Base-by-base conservation (phyloP, 2,329 filamentous ascomycete genomes). In the Ceratocystis destructans region DNA sequence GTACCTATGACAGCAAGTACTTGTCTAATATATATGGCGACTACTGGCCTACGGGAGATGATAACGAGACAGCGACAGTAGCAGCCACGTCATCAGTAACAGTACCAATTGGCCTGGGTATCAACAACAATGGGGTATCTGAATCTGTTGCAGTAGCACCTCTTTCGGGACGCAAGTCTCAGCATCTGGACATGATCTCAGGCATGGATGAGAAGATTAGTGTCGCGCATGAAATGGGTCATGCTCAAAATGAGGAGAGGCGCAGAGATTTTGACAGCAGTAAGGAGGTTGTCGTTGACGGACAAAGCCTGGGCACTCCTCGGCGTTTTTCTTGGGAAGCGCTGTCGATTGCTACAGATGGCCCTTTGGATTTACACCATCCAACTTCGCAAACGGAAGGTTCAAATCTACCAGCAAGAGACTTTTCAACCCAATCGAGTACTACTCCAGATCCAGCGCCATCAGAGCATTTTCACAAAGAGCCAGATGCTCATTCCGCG, bases 11-110 rank as follows among this genome's bases (percentile, higher is more conserved):
- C 64, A 88, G 85, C 72, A 83, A 80, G 20, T 86, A 88, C 70
- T 76, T 87, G 1, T 81, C 84, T 0, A 80, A 80, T 68, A 85
- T 87, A 57, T 88, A 89, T 70, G 86, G 87, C 67, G 83, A 82
- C 70, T 88, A 88, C 71, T 86, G 85, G 80, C 79, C 79, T 2
- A 77, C 80, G 33, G 70, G 72, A n/a, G 59, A 64, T 20, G 8
- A 45, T 12, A 57, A 57, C 17, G 63, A 53, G 28, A 22, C 12
- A 4, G 31, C 31, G 17, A 20, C 48, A 5, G 28, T 41, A 4
- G 17, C 55, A 5, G 62, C 37, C 8, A 28, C 50, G 15, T 15
- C 20, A 22, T 31, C 50, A 22, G 50, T 25, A 55, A 50, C n/a
- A 8, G 17, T 22, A 7, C 46, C 37, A 28, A 41, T 31, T 63